These are phyloP conservation scores for Cytospora piceae DNA, from an alignment of 2,329 filamentous ascomycete species.

Conservation along the genomic window DNA sequence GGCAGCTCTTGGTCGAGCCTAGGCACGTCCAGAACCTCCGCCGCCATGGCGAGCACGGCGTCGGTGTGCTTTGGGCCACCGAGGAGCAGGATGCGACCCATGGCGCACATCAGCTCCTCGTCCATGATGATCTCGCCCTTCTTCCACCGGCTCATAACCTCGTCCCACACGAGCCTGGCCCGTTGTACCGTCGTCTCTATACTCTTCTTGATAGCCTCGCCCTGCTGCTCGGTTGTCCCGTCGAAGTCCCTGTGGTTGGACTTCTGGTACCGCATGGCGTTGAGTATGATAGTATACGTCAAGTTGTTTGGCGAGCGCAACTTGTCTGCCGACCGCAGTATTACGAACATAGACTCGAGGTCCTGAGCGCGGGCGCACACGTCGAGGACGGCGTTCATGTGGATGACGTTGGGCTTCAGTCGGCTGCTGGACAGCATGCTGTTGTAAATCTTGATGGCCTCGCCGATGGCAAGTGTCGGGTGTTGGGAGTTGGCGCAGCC, in stretches of 20 bases:
- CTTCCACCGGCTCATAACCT: slow-evolving; percentile 77
- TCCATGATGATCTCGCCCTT: slow-evolving; percentile 73
- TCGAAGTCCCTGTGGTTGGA: slow-evolving; percentile 40
- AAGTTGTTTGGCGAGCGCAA: slow-evolving; percentile 65
- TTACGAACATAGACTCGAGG: slow-evolving; percentile 78
- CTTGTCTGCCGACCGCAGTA: slow-evolving; percentile 73
- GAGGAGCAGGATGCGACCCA: slow-evolving; percentile 77
- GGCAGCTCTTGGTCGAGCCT: slow-evolving; percentile 42
- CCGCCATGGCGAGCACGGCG: slow-evolving; percentile 74
- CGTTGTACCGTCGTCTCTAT: slow-evolving; percentile 60
- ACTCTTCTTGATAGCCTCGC: slow-evolving; percentile 37
- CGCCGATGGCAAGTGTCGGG: slow-evolving; percentile 61
- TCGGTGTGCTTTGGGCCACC: slow-evolving; percentile 67
- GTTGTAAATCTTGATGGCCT: slow-evolving; percentile 77
- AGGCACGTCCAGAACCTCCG: slow-evolving; percentile 80
- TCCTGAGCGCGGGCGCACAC: slow-evolving; percentile 77
- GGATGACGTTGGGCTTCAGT: slow-evolving; percentile 75
- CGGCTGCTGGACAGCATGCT: slow-evolving; percentile 67
- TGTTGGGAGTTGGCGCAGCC: slow-evolving; percentile 69
- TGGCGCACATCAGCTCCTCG: slow-evolving; percentile 76
- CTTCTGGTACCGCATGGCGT: slow-evolving; percentile 65
- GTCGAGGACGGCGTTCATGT: slow-evolving; percentile 85
- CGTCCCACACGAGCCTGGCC: slow-evolving; percentile 77
- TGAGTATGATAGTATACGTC: slow-evolving; percentile 84
- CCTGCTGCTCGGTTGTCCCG: slow-evolving; percentile 38